These are phyloP conservation scores for Mallotus japonicus DNA, from an alignment of 441 rosid species.

Conservation along the genomic window DNA sequence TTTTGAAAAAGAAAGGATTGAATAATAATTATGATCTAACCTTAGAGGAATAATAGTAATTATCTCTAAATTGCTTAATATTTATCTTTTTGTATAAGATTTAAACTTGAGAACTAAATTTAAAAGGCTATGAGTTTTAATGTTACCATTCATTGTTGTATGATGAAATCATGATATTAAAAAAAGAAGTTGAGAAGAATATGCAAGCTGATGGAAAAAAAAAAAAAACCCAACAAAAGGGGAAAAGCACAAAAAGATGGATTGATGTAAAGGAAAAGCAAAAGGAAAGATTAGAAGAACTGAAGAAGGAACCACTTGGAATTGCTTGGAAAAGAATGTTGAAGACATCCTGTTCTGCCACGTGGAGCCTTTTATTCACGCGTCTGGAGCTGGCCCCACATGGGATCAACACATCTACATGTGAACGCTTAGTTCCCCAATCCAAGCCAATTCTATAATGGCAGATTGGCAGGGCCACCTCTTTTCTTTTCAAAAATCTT, in stretches of 20 bases:
- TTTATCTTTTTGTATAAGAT: too few relatives aligned
- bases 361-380: slow-evolving; percentile 14
- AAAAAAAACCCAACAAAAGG: background rate
- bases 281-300: background rate
- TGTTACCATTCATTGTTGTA: too few relatives aligned
- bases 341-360: slow-evolving; percentile 20
- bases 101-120: too few relatives aligned
- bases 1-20: too few relatives aligned
- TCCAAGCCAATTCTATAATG: background rate
- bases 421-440: background rate
- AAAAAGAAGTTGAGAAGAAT: background rate
- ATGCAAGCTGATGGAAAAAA: too few relatives aligned
- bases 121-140: too few relatives aligned
- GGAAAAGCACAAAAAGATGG: slow-evolving; percentile 17
- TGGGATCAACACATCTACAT: slow-evolving; percentile 4
- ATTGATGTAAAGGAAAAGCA: slow-evolving; percentile 20
- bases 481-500: background rate
- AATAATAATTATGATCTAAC: too few relatives aligned
- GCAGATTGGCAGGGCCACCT: background rate
- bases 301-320: background rate
- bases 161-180: too few relatives aligned
- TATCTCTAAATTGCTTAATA: too few relatives aligned
- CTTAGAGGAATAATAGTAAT: too few relatives aligned
- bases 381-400: slow-evolving; percentile 19
- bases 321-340: background rate